Evolutionary conservation across 1,139 yeast genomes (phyloP).

Genomic region (Candida pseudoviswanathii): DNA sequence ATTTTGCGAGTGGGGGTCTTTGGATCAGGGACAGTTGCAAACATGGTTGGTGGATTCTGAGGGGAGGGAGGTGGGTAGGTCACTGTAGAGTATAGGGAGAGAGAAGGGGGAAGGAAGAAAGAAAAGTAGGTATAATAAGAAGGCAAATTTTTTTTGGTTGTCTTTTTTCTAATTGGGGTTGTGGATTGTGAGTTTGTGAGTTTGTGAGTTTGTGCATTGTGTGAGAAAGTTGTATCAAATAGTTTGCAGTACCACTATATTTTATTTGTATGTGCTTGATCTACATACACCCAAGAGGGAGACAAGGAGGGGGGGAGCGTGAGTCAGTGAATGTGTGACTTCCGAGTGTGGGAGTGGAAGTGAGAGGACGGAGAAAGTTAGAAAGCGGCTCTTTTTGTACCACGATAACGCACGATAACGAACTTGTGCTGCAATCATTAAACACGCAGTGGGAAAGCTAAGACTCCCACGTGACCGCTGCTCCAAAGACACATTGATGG

Average conservation of each 20-base stretch:
- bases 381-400: neutral
- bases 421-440: neutral
- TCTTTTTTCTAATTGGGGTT: neutral
- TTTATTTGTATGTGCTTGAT: neutral
- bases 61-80: neutral
- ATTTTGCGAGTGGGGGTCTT: neutral
- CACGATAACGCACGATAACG: neutral
- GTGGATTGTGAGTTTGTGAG: neutral
- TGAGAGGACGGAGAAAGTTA: neutral
- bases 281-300: neutral
- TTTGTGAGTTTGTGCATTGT: neutral
- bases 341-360: neutral
- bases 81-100: too few relatives aligned
- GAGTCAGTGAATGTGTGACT: neutral
- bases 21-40: neutral
- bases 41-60: neutral
- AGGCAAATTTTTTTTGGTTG: neutral
- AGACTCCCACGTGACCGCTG: too few relatives aligned
- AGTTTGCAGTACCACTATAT: neutral
- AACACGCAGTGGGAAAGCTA: too few relatives aligned
- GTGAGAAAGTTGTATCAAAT: conserved; percentile 1
- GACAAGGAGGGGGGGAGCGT: neutral
- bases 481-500: too few relatives aligned
- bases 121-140: neutral
- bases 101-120: neutral